phyloP scores from a whole-genome alignment of 495 filamentous ascomycete species.

The Patellaria atrata region DNA sequence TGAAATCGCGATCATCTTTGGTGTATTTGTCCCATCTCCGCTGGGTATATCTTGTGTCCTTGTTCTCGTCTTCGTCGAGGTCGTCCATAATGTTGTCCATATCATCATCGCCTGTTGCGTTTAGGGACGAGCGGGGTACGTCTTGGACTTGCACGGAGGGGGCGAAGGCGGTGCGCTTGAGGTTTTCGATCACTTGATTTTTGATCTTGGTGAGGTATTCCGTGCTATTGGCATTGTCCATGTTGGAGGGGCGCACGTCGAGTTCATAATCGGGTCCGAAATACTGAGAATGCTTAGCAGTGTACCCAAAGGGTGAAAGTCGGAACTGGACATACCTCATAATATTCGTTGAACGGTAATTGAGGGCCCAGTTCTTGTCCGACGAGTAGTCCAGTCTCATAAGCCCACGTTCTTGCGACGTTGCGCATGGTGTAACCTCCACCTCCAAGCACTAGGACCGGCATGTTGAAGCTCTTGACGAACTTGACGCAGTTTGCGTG shows the following conservation, averaged over 20 bases:
- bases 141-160: constrained; percentile 90
- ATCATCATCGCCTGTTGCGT: constrained; percentile 54
- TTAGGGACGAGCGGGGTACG: constrained; percentile 61
- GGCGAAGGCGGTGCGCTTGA: constrained; percentile 72
- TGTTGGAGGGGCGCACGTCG: constrained; percentile 88
- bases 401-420: constrained; percentile 93
- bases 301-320: constrained; percentile 5
- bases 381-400: constrained; percentile 83
- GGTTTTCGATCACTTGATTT: constrained; percentile 78
- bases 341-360: constrained; percentile 96
- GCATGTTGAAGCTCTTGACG: constrained; percentile 82
- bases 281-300: constrained; percentile 43
- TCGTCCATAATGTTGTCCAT: constrained; percentile 82
- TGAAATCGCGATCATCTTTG: constrained; percentile 17
- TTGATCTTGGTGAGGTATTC: constrained; percentile 97
- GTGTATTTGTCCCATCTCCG: constrained; percentile 70
- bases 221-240: constrained; percentile 93
- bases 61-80: constrained; percentile 77
- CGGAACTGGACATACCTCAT: constrained; percentile 51
- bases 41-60: constrained; percentile 70
- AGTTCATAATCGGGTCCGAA: constrained; percentile 95
- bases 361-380: constrained; percentile 62
- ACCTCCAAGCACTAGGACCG: constrained; percentile 82
- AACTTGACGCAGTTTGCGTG: constrained; percentile 97
- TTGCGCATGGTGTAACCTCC: constrained; percentile 99